Percentiles rank a stretch among this genome's conserved stretches.
Conservation (phyloP, 2,329 filamentous ascomycete species). For the Microcyclospora tardicrescens region DNA sequence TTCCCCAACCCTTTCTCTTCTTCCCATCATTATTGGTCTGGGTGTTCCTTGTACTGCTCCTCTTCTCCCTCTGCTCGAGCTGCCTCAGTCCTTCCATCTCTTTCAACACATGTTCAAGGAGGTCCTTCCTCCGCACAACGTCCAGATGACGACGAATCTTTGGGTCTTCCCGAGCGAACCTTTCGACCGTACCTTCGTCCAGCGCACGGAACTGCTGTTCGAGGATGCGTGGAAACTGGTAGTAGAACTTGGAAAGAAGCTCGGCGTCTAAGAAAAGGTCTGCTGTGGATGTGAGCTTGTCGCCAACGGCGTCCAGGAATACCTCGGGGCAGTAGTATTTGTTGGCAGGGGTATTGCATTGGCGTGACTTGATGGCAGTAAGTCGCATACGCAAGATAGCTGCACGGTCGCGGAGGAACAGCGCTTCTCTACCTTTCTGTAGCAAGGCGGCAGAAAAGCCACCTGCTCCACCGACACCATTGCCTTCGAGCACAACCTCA, state of each 20-base stretch:
- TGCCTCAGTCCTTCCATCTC: slow-evolving; percentile 90
- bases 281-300: slow-evolving; percentile 86
- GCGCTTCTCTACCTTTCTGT: slow-evolving; percentile 68
- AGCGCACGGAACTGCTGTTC: slow-evolving; percentile 68
- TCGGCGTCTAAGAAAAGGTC: slow-evolving; percentile 97
- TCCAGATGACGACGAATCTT: slow-evolving; percentile 83
- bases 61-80: slow-evolving; percentile 62
- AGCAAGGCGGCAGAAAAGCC: slow-evolving; percentile 84
- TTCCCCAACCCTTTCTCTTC: slow-evolving; percentile 22
- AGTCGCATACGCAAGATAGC: slow-evolving; percentile 86
- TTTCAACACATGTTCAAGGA: slow-evolving; percentile 80
- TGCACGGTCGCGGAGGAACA: slow-evolving; percentile 84
- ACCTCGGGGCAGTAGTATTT: slow-evolving; percentile 96
- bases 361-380: slow-evolving; percentile 74
- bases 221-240: slow-evolving; percentile 84
- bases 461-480: slow-evolving; percentile 68
- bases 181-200: slow-evolving; percentile 63
- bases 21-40: slow-evolving; percentile 16
- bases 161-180: slow-evolving; percentile 84
- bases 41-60: slow-evolving; percentile 30
- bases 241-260: slow-evolving; percentile 91
- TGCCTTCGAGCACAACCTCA: slow-evolving; percentile 67
- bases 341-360: slow-evolving; percentile 71
- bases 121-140: slow-evolving; percentile 79
- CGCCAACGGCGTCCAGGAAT: slow-evolving; percentile 93